Conservation (phyloP, 1,284 basidiomycete genomes). For the Coniferiporia weirii region DNA sequence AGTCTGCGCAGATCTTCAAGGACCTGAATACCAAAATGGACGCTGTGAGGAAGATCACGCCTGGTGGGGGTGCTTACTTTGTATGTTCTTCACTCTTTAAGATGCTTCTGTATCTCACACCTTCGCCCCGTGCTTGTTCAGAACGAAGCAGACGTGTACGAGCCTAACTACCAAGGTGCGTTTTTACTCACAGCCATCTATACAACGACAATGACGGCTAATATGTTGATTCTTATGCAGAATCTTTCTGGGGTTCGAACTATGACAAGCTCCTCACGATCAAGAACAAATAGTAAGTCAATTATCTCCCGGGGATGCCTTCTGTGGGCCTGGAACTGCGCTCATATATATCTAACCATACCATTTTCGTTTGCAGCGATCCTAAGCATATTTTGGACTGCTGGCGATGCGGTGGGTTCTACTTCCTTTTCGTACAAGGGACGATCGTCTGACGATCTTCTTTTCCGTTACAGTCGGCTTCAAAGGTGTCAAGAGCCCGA, state of each 20-base stretch:
- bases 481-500: not conserved
- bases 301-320: no score
- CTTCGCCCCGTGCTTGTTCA: not conserved
- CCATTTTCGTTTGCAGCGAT: not conserved
- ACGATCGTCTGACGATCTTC: not conserved
- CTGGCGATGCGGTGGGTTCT: constrained; percentile 3
- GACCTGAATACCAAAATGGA: constrained; percentile 20
- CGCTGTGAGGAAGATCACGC: constrained; percentile 23
- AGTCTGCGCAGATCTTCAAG: constrained; percentile 20
- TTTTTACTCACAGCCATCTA: not conserved
- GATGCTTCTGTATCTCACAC: not conserved
- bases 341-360: no score
- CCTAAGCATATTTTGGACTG: constrained; percentile 4
- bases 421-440: not conserved
- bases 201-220: not conserved
- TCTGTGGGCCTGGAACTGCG: no score
- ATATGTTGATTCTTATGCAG: not conserved
- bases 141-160: constrained; percentile 9
- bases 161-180: not conserved
- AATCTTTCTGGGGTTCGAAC: constrained; percentile 5
- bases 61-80: constrained; percentile 25
- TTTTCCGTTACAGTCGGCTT: not conserved
- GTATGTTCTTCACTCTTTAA: not conserved
- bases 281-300: constrained; percentile 4
- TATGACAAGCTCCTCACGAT: constrained; percentile 2